Evolutionary conservation across 2,329 filamentous ascomycete species (phyloP).

Genomic region (Neofusicoccum ribis): DNA sequence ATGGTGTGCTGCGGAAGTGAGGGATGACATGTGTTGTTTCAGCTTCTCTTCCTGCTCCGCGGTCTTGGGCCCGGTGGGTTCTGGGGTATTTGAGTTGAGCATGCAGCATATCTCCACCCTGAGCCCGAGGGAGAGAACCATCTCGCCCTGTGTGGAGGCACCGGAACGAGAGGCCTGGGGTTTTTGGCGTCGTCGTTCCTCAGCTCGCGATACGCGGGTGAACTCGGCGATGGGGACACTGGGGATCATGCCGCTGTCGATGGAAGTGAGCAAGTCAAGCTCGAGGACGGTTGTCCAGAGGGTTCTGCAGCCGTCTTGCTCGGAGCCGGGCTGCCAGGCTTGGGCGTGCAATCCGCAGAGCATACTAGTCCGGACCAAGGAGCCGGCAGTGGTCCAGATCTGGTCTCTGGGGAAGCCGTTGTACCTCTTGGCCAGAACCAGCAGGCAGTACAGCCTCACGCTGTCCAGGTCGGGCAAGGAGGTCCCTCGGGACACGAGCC

Average conservation of each 20-base stretch:
- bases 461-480: background rate
- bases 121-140: background rate
- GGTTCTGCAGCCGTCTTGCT: slow-evolving; percentile 44
- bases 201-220: background rate
- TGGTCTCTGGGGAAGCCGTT: slow-evolving; percentile 10
- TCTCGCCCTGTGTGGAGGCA: background rate
- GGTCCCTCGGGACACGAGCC: slow-evolving; percentile 1
- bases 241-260: slow-evolving; percentile 24
- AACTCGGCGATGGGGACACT: background rate
- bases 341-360: slow-evolving; percentile 45
- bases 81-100: background rate
- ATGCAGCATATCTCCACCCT: slow-evolving; percentile 11
- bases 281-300: slow-evolving; percentile 48
- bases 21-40: background rate
- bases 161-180: background rate
- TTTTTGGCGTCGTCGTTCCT: background rate
- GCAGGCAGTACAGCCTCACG: background rate
- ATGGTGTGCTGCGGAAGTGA: background rate
- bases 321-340: slow-evolving; percentile 36
- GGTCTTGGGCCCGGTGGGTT: background rate
- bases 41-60: slow-evolving; percentile 4
- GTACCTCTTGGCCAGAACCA: slow-evolving; percentile 3
- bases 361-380: slow-evolving; percentile 44
- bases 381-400: slow-evolving; percentile 28
- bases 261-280: slow-evolving; percentile 36